phyloP scores from a whole-genome alignment of 176 grass and related monocot species.

The Aegilops tauschii region DNA sequence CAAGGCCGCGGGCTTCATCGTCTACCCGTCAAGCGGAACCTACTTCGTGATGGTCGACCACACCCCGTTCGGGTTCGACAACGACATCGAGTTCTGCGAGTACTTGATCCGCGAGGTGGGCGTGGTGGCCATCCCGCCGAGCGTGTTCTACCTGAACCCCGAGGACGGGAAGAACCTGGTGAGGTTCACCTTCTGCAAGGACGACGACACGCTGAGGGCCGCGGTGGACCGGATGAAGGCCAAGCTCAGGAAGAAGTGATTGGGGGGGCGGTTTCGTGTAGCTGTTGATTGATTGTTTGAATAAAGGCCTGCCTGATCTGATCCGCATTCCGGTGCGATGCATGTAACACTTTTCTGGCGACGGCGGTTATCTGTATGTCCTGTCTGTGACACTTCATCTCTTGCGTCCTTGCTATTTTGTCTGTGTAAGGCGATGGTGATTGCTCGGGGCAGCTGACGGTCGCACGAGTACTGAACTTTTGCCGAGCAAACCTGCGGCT shows the following conservation, averaged over 20 bases:
- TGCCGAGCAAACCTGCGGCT: not conserved
- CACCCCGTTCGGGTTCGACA: slow-evolving; percentile 82
- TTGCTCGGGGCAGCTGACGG: slow-evolving; percentile 11
- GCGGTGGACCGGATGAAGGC: slow-evolving; percentile 91
- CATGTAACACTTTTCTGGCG: slow-evolving; percentile 31
- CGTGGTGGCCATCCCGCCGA: slow-evolving; percentile 84
- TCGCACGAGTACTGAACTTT: not conserved
- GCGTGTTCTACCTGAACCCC: slow-evolving; percentile 92
- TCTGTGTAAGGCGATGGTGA: not conserved
- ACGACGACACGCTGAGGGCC: slow-evolving; percentile 68
- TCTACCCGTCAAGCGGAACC: slow-evolving; percentile 89
- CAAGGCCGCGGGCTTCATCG: slow-evolving; percentile 70
- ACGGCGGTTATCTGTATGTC: slow-evolving; percentile 7
- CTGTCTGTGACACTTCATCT: slow-evolving; percentile 23
- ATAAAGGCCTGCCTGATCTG: slow-evolving; percentile 37
- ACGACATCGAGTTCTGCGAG: slow-evolving; percentile 86
- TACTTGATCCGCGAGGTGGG: slow-evolving; percentile 85
- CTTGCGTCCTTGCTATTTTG: slow-evolving; percentile 18
- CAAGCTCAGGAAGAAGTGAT: slow-evolving; percentile 57
- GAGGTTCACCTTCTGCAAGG: slow-evolving; percentile 97
- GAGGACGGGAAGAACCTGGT: slow-evolving; percentile 96
- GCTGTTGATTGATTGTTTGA: slow-evolving; percentile 19
- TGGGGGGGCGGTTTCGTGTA: not conserved
- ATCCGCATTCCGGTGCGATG: slow-evolving; percentile 3
- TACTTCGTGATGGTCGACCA: slow-evolving; percentile 93